Base-by-base conservation (phyloP, 106 monocot species). In the Platanthera guangdongensis region DNA sequence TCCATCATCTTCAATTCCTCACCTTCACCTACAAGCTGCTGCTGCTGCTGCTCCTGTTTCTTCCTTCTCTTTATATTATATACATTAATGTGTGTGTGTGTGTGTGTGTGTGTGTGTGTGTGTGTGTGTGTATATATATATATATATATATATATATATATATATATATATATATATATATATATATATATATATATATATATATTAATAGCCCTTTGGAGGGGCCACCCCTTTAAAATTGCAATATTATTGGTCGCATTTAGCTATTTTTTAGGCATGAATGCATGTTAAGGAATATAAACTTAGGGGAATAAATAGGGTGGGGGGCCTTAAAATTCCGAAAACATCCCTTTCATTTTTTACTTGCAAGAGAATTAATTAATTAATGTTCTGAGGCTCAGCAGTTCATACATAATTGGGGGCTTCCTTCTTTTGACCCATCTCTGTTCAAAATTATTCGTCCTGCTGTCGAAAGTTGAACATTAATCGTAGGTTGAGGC, bases 1-100 rank as follows among this genome's bases (percentile, higher is more conserved):
- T 47, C 48, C 70, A 28, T 70, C 70, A 47, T 71, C 70, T 14
- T 71, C 70, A 71, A 60, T 39, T 59, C 59, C 1, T 59, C 59
- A 59, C 5, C 59, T 19, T 59, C 59, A 25, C 25, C 21, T 18
- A 60, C 21, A 60, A 19, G 19, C 19, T 60, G 21, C n/a, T 19
- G 6, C 19, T 60, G n/a, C 59, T 25, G 25, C 25, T 25, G 25
- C 25, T n/a, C n/a, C n/a, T 25, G 25, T 25, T 60, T 60, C 59
- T 21, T 19, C 19, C 7, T 60, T n/a, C 8, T 60, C 59, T 60
- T 60, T 21, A 60, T 60, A 60, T 19, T 19, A 60, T 60, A 19
- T 21, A n/a, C 59, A 60, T 39, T 39, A 39, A 0, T 39, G 39
- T 39, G 39, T 39, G 3, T 39, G n/a, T n/a, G n/a, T n/a, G n/a